Percentiles rank a stretch among this genome's conserved stretches.
Conservation (phyloP, 1,139 yeast genomes). For the Magnusiomyces sp. region DNA sequence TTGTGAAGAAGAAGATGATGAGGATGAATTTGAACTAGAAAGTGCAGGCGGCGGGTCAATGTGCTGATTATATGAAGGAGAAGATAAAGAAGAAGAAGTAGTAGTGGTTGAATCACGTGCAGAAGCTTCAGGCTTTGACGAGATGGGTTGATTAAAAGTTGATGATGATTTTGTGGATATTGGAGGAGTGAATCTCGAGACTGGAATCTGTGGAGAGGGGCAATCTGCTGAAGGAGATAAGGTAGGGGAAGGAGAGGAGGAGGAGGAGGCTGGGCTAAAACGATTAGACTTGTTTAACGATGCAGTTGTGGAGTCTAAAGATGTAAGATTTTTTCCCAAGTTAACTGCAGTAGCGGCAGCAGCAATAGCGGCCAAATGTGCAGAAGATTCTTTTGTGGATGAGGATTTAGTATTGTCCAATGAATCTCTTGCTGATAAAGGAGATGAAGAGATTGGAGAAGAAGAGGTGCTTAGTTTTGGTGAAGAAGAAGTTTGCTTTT, state of each 20-base stretch:
- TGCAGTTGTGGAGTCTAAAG: too few species aligned
- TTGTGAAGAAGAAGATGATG: constrained; percentile 6
- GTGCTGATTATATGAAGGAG: neutral
- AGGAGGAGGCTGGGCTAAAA: too few species aligned
- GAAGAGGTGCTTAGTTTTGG: neutral
- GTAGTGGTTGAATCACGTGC: constrained; percentile 6
- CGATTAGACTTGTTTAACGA: too few species aligned
- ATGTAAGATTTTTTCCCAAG: too few species aligned
- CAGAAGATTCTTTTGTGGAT: neutral
- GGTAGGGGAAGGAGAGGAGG: too few species aligned
- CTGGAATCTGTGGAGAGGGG: too few species aligned
- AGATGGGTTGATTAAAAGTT: too few species aligned
- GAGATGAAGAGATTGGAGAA: neutral
- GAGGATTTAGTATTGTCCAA: neutral
- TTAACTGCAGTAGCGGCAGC: neutral
- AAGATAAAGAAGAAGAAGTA: too few species aligned
- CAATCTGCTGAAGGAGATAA: too few species aligned
- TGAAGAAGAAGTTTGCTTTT: neutral
- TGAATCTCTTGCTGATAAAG: neutral
- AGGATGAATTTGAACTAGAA: constrained; percentile 7
- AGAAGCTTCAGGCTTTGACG: neutral
- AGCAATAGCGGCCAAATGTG: neutral
- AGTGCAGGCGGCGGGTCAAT: constrained; percentile 6
- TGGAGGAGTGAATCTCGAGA: too few species aligned
- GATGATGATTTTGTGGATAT: too few species aligned